Evolutionary conservation across 176 grass and related monocot genomes (phyloP), one percentile per base, ranked within the genome.

Genomic region (Guadua angustifolia): DNA sequence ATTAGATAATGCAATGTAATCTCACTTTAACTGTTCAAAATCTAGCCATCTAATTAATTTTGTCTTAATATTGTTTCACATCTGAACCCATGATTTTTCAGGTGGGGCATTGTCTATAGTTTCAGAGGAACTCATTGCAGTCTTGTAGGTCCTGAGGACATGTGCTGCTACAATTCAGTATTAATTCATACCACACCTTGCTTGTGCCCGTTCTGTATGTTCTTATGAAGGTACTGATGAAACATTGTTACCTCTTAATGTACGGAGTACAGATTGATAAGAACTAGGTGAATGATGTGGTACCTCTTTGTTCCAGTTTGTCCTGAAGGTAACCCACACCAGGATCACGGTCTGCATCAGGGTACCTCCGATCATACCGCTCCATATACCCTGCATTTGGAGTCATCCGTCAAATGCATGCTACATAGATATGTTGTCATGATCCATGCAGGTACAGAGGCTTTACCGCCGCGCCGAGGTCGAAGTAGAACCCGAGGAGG

Each of bases 251-350:
- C 22, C 24, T 18, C 50, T 44, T 16, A 21, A 14, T 65, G 42
- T 4, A 78, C 9, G 21, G 16, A 26, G 6, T 33, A 33, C 5
- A 36, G 10, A 11, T 33, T 74, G 38, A 7, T 62, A 51, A 29
- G 4, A 47, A 2, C 3, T 3, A 4, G 53, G 45, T 17, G 33
- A 80, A 66, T 9, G 33, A 11, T 68, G 9, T 2, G 29, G 25
- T 90, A 97, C 91, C 94, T 97, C 94, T 63, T 77, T 88, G 9
- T 84, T 45, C 94, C 94, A 97, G 75, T 97, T 89, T 32, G 92
- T 92, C 80, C 89, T 84, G 43, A 83, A 82, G 45, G 89, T 94
- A 56, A 94, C 89, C 82, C 69, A 92, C 9, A 92, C 21, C 4
- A 97, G 83, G 18, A 97, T 97, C n/a, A 94, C 4, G 2, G 89